Evolutionary conservation across 129 eudicot species (phyloP), one percentile per base, ranked within the genome.

Genomic region (Lonicera japonica): DNA sequence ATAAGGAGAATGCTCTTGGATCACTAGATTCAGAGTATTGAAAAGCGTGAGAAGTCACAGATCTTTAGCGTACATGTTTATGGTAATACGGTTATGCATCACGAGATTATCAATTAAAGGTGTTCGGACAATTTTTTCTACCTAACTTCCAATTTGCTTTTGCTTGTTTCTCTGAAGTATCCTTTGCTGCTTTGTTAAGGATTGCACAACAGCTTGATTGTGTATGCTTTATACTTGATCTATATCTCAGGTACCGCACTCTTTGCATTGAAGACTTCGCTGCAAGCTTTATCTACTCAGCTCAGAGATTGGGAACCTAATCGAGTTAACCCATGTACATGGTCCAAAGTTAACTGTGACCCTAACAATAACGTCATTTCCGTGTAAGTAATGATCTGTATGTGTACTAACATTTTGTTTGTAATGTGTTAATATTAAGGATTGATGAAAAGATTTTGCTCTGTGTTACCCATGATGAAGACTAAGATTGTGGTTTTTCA

Each of bases 281-380:
- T 94, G 38, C 79, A 83, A 69, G 99, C 95, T 79, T 83, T 92
- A 40, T 23, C 56, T 0, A 39, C 56, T 76, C 96, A 88, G 76
- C 95, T 94, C 23, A 13, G 74, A 56, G 87, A 85, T 73, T 94
- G 99, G 99, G 85, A 94, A 66, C 79, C 52, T 48, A 73, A 85
- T 68, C 88, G 70, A 75, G 99, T 94, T 43, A 77, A 74, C 50
- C 99, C 99, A 8, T 94, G 99, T 73, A 88, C 96, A 68, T 94
- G 99, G 99, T 66, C 95, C 51, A 88, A 81, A 62, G 82, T 94
- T 70, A 76, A 22, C 8, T 94, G 99, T 68, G 86, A 88, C 67
- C 5, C 71, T 43, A 65, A 75, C 52, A 54, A 61, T 48, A 67
- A 75, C 55, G 99, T 94, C 67, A 60, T 67, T 8, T 66, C 83